Percentiles rank a stretch among this genome's conserved stretches.
phyloP scores from a whole-genome alignment of 352 stramenopile genomes.

The Phytophthora lateralis region DNA sequence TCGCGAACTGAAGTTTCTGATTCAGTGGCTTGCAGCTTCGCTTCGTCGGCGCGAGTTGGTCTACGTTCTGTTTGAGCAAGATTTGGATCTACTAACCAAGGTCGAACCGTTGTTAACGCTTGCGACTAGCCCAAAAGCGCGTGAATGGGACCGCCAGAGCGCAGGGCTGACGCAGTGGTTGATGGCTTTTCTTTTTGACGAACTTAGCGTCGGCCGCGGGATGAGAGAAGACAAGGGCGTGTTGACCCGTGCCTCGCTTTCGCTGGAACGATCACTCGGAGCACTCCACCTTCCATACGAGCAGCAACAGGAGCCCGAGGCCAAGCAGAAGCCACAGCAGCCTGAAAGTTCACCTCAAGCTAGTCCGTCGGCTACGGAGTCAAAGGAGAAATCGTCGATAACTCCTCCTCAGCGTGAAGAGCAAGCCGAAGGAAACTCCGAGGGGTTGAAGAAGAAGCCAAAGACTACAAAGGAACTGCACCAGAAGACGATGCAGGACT shows the following conservation, averaged over 20 bases:
- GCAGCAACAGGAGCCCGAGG: slow-evolving; percentile 2
- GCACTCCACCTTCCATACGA: slow-evolving; percentile 1
- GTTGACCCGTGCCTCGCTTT: slow-evolving; percentile 22
- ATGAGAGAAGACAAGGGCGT: slow-evolving; percentile 15
- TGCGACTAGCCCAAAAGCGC: slow-evolving; percentile 16
- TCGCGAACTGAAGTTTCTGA: slow-evolving; percentile 78
- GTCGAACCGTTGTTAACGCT: slow-evolving; percentile 39
- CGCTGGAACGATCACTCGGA: slow-evolving; percentile 23
- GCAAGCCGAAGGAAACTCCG: slow-evolving; percentile 2
- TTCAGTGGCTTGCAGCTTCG: slow-evolving; percentile 83
- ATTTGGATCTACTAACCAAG: slow-evolving; percentile 47
- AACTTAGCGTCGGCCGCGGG: slow-evolving; percentile 8
- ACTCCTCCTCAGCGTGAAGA: slow-evolving; percentile 14
- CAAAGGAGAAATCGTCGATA: neutral
- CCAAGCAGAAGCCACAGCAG: slow-evolving; percentile 8
- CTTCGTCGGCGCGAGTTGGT: slow-evolving; percentile 50
- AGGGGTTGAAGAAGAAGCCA: slow-evolving; percentile 26
- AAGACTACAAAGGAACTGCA: slow-evolving; percentile 32
- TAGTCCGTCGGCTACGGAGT: neutral
- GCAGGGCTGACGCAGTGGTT: slow-evolving; percentile 34
- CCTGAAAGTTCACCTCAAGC: neutral
- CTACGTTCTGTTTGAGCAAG: slow-evolving; percentile 66
- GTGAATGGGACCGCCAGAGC: slow-evolving; percentile 31
- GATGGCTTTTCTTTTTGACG: slow-evolving; percentile 32
- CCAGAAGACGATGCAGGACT: slow-evolving; percentile 36